These are phyloP conservation scores for Nyctanthes arbortristis DNA, from an alignment of 257 asterid genomes.

Conservation along the genomic window DNA sequence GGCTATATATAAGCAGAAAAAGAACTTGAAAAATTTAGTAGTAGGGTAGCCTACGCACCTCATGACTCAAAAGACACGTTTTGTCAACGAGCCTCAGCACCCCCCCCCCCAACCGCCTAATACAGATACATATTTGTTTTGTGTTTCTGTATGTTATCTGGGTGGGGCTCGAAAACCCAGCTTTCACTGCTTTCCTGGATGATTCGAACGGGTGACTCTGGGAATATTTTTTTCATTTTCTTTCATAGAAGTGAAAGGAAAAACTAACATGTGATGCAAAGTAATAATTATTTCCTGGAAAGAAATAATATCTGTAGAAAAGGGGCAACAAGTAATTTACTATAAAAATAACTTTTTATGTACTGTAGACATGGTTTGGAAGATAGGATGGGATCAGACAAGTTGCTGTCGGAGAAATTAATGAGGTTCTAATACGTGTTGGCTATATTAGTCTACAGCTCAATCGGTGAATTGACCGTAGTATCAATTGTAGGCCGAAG, in stretches of 20 bases:
- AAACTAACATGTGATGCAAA: background rate
- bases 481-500: too few species aligned
- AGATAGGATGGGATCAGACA: conserved; percentile 17
- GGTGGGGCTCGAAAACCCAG: background rate
- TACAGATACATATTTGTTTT: background rate
- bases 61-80: conserved; percentile 15
- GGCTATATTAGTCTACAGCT: too few species aligned
- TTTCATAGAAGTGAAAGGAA: background rate
- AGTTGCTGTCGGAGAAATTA: conserved; percentile 14
- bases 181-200: background rate
- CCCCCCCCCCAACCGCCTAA: conserved; percentile 18
- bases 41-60: background rate
- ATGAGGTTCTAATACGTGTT: too few species aligned
- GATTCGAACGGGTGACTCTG: background rate
- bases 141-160: background rate
- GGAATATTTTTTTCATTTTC: background rate
- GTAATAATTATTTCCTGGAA: background rate
- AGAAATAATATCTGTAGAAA: conserved; percentile 16
- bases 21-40: background rate
- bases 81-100: conserved; percentile 25
- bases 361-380: background rate
- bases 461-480: too few species aligned
- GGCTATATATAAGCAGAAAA: conserved; percentile 35
- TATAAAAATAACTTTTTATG: background rate
- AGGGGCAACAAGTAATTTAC: background rate